Percentiles rank a stretch among this genome's conserved stretches.
Evolutionary conservation across 495 filamentous ascomycete species (phyloP).

Genomic region (Penicillium steckii): DNA sequence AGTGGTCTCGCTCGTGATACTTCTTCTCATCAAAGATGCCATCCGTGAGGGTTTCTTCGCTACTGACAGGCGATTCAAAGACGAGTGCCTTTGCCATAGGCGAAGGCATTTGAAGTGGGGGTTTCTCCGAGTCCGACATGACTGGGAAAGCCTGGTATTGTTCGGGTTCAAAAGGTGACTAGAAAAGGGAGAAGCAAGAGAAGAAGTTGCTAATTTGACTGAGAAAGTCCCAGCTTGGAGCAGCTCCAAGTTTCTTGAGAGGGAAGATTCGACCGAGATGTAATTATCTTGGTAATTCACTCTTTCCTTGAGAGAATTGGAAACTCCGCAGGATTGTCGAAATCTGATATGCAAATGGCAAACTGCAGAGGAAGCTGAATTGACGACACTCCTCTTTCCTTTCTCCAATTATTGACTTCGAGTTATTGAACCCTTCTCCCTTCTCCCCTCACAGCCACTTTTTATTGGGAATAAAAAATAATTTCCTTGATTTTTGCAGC

Average conservation of each 20-base stretch:
- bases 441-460: neutral
- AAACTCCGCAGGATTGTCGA: too few species aligned
- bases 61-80: neutral
- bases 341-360: neutral
- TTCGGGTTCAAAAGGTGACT: slow-evolving; percentile 21
- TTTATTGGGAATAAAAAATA: neutral
- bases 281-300: too few species aligned
- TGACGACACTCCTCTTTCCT: neutral
- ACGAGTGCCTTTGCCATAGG: neutral
- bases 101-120: slow-evolving; percentile 23
- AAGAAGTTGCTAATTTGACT: slow-evolving; percentile 17
- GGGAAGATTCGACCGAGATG: neutral
- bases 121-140: slow-evolving; percentile 31
- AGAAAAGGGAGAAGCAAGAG: slow-evolving; percentile 7
- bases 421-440: neutral
- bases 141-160: neutral
- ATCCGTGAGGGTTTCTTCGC: slow-evolving; percentile 21
- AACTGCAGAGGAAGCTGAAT: neutral
- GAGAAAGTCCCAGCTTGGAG: neutral
- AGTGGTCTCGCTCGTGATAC: slow-evolving; percentile 20
- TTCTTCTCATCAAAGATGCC: slow-evolving; percentile 8
- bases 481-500: neutral
- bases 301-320: too few species aligned
- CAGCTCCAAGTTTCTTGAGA: too few species aligned
- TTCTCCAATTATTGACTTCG: neutral